Percentiles rank a stretch among this genome's conserved stretches.
These are phyloP conservation scores for Paramyrothecium roridum DNA, from an alignment of 2,329 filamentous ascomycete species.

Conservation along the genomic window DNA sequence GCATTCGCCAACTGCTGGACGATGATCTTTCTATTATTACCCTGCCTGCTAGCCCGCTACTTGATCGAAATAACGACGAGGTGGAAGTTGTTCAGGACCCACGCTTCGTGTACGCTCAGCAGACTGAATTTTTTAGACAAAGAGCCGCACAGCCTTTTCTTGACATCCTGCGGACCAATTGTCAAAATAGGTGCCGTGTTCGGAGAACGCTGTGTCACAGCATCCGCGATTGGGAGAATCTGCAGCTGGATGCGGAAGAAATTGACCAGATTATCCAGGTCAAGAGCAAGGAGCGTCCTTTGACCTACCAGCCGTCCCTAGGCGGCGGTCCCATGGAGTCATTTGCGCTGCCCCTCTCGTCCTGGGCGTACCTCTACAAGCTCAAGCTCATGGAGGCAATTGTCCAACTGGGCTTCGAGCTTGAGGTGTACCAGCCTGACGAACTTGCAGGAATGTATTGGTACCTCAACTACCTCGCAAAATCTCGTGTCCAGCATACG, in stretches of 20 bases:
- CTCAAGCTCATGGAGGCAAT: constrained; percentile 84
- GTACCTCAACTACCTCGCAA: constrained; percentile 74
- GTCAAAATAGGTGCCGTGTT: constrained; percentile 86
- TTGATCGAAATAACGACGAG: constrained; percentile 72
- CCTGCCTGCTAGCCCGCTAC: constrained; percentile 66
- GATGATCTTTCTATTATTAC: constrained; percentile 77
- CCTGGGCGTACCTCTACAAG: constrained; percentile 89
- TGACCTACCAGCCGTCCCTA: constrained; percentile 40
- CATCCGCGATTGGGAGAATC: constrained; percentile 76
- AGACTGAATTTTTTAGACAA: constrained; percentile 68
- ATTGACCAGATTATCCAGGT: constrained; percentile 66
- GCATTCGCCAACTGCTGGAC: constrained; percentile 73
- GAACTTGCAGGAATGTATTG: constrained; percentile 89
- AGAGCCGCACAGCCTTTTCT: constrained; percentile 69
- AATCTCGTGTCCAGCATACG: constrained; percentile 64
- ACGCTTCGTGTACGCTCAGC: constrained; percentile 67
- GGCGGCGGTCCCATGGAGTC: constrained; percentile 43
- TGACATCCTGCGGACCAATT: constrained; percentile 79
- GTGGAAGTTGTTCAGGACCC: constrained; percentile 73
- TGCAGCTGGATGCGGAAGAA: constrained; percentile 79
- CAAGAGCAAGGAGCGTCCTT: constrained; percentile 57
- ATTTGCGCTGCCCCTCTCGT: constrained; percentile 72
- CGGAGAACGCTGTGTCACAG: constrained; percentile 86
- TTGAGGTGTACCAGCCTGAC: constrained; percentile 82
- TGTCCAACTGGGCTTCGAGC: constrained; percentile 89